Conservation (phyloP, 768 basidiomycete genomes). For the Pleurotus sapidus region DNA sequence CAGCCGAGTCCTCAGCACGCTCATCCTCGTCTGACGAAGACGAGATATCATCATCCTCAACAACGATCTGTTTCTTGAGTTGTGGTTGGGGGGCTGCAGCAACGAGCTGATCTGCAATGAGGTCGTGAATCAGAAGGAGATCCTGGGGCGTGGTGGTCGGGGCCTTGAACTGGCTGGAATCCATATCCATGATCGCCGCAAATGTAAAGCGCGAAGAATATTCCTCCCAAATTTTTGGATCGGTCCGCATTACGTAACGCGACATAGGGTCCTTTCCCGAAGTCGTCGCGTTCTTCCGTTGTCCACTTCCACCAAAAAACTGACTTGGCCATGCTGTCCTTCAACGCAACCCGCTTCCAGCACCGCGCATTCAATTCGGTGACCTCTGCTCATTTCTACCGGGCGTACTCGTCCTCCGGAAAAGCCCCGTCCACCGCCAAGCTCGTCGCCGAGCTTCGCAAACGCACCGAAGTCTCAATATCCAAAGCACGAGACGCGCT, state of each 20-base stretch:
- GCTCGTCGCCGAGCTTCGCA: conserved; percentile 84
- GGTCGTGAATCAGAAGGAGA: conserved; percentile 66
- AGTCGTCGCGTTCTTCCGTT: no score
- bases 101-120: conserved; percentile 38
- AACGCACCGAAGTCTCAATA: conserved; percentile 77
- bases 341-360: conserved; percentile 3
- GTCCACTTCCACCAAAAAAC: no score
- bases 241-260: not conserved
- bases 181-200: conserved; percentile 26
- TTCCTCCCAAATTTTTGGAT: not conserved
- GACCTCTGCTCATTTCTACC: conserved; percentile 16
- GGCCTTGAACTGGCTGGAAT: conserved; percentile 45
- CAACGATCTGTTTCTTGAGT: conserved; percentile 18
- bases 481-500: conserved; percentile 90
- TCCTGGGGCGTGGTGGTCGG: conserved; percentile 70
- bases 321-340: not conserved
- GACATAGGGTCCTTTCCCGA: no score
- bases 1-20: not conserved
- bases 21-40: conserved; percentile 57
- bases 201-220: not conserved
- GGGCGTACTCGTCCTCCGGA: conserved; percentile 48
- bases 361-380: not conserved
- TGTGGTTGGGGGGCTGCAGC: not conserved
- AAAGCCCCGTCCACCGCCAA: conserved; percentile 39
- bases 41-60: conserved; percentile 39